These are phyloP conservation scores for Russula foetens DNA, from an alignment of 768 basidiomycete genomes.

Conservation along the genomic window DNA sequence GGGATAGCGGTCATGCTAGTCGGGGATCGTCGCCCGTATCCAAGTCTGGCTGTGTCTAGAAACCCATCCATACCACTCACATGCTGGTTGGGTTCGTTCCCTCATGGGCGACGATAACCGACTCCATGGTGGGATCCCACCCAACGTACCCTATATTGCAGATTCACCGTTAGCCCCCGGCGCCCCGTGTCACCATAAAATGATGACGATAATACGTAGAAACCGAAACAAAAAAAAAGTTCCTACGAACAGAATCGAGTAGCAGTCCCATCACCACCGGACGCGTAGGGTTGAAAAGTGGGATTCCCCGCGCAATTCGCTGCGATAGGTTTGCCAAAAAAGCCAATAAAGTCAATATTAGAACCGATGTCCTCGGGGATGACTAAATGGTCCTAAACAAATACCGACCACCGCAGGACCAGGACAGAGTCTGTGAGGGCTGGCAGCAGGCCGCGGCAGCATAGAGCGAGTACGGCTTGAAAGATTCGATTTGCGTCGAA, in stretches of 20 bases:
- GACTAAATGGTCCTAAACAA: not conserved
- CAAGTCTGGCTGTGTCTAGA: too few species aligned
- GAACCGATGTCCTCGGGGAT: not conserved
- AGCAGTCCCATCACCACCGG: constrained; percentile 26
- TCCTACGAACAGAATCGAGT: constrained; percentile 5
- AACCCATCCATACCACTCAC: constrained; percentile 33
- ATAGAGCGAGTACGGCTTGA: constrained; percentile 42
- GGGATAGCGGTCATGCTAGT: too few species aligned
- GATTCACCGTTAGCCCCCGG: constrained; percentile 28
- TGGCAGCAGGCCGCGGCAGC: constrained; percentile 46
- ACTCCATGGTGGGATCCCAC: constrained; percentile 41
- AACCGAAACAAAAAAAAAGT: not conserved
- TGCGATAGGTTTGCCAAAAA: constrained; percentile 13
- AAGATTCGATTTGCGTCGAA: constrained; percentile 32
- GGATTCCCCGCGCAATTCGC: constrained; percentile 41
- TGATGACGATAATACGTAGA: too few species aligned
- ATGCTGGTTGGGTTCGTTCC: constrained; percentile 51
- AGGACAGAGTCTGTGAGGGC: constrained; percentile 35
- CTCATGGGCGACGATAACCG: constrained; percentile 53
- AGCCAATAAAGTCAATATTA: not conserved
- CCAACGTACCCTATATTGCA: constrained; percentile 41
- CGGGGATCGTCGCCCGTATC: too few species aligned
- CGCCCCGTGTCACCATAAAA: too few species aligned
- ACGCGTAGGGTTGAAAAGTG: constrained; percentile 35
- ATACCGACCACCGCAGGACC: constrained; percentile 43